Evolutionary conservation across 768 basidiomycete genomes (phyloP), one percentile per base, ranked within the genome.

Genomic region (Russula abietina): DNA sequence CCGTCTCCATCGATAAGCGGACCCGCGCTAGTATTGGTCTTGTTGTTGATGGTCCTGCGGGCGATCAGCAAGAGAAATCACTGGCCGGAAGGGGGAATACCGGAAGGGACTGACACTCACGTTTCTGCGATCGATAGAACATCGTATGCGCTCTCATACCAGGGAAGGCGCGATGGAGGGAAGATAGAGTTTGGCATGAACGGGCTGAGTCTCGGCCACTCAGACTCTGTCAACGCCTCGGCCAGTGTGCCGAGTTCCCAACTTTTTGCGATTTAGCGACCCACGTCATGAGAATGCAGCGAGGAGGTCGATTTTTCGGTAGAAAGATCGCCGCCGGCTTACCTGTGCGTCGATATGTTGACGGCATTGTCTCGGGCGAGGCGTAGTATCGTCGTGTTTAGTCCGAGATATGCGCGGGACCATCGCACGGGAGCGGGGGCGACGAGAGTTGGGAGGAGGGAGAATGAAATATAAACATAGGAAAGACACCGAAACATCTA

Each of bases 161-260:
- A 52, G 51, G 69, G 70, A 51, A 75, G 70, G 14, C 59, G 64
- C 28, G 62, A 45, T 2, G 79, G 76, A n/a, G 79, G 80, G 51
- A 77, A 78, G 41, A 79, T 73, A 8, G 78, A 73, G 50, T 68
- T 70, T n/a, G 73, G 53, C 48, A 73, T 70, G 67, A 82, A 85
- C 19, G 83, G 80, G 24, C 83, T 80, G 41, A 83, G 70, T 8
- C 71, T 60, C 6, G 82, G 80, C 73, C 78, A 79, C 41, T 78
- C 75, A 33, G 79, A 71, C 69, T 86, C 85, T 16, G 79, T 77
- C 53, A 85, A 68, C 14, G 84, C 81, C 69, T 86, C 77, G n/a
- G 80, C 74, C 41, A 78, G 77, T n/a, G 78, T 81, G 8, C 85
- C 85, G 49, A 81, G 69, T 66, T 85, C 84, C 85, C 85, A 86